Base-by-base conservation (phyloP, 1,284 basidiomycete genomes). In the Sutorius eximius region DNA sequence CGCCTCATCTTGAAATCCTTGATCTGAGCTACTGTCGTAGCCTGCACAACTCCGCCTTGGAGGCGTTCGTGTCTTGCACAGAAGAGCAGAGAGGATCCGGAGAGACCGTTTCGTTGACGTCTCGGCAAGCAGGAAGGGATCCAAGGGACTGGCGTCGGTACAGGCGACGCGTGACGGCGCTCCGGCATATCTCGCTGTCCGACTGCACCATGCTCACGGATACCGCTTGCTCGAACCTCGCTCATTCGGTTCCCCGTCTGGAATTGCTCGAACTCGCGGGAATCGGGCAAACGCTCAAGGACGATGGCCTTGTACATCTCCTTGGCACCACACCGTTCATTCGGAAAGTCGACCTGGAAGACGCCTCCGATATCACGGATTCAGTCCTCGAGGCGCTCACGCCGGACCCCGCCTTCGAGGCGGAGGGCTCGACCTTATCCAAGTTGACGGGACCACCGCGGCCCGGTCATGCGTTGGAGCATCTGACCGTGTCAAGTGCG, bases 251-350 rank as follows among this genome's bases (percentile, higher is more conserved):
- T 8, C 93, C 94, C 1, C 68, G 77, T 47, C 77, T 97, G n/a
- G 86, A 91, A 66, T 81, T 85, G 50, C 75, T 97, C 36, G 94
- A 98, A 73, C 70, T 96, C 54, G 91, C 89, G 1, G 85, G 87
- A 8, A 83, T 93, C 41, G 87, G 89, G 3, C 64, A 77, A n/a
- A 81, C 82, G 44, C 67, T 93, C 56, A 80, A 79, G 56, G 85
- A 91, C 57, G 81, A 80, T 3, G 90, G 91, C 3, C 71, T 97
- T 10, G 74, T 91, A n/a, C 78, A 78, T 42, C 76, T 97, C 18
- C 71, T 97, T 36, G 71, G 74, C 43, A 89, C 87, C 11, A 87
- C 85, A 7, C 89, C 89, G 0, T 68, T 77, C 54, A 83, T 98
- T 47, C 77, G 84, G 49, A 83, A 82, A 50, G 71, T 98, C 42